Evolutionary conservation across 768 basidiomycete genomes (phyloP).

Genomic region (Paxillus involutus): DNA sequence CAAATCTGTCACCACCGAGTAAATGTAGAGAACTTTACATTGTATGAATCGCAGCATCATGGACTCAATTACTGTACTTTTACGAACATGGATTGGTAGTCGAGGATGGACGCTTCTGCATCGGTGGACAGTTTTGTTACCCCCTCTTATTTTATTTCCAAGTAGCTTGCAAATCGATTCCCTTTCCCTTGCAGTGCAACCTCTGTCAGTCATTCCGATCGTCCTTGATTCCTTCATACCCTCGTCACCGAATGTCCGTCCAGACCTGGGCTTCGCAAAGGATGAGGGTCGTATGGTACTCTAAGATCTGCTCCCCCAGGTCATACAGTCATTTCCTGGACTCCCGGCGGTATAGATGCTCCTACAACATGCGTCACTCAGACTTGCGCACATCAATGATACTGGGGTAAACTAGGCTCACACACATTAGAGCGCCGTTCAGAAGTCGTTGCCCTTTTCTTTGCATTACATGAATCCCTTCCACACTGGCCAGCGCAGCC

Average conservation of each 20-base stretch:
- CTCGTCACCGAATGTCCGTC: not conserved
- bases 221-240: not conserved
- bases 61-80: constrained; percentile 19
- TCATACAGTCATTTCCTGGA: too few relatives aligned
- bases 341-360: too few relatives aligned
- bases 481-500: too few relatives aligned
- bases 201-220: not conserved
- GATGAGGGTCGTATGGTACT: too few relatives aligned
- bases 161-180: not conserved
- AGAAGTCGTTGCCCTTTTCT: too few relatives aligned
- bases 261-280: too few relatives aligned
- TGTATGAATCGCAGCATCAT: not conserved
- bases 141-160: constrained; percentile 1
- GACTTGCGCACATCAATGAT: too few relatives aligned
- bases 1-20: constrained; percentile 77
- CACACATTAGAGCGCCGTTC: too few relatives aligned
- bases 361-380: too few relatives aligned
- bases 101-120: constrained; percentile 29
- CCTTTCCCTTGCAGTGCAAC: not conserved
- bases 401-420: too few relatives aligned
- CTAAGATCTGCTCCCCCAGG: too few relatives aligned
- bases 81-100: constrained; percentile 27
- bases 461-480: too few relatives aligned
- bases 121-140: constrained; percentile 15
- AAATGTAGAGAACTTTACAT: constrained; percentile 23